These are phyloP conservation scores for Huntiella savannae DNA, from an alignment of 2,329 filamentous ascomycete species.

Conservation along the genomic window DNA sequence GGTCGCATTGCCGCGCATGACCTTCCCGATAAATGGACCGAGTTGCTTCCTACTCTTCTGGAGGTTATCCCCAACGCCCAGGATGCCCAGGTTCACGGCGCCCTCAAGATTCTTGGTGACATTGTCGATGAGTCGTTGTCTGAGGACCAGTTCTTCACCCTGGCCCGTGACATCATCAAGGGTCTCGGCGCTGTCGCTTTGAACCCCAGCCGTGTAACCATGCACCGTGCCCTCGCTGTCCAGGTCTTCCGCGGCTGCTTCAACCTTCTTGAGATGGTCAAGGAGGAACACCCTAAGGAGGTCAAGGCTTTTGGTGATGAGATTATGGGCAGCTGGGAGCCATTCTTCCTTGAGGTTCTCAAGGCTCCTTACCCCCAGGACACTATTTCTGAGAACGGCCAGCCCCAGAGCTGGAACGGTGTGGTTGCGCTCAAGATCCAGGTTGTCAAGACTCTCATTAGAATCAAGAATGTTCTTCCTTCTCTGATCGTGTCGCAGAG, in stretches of 20 bases:
- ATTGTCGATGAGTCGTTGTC: conserved; percentile 85
- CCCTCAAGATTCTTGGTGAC: conserved; percentile 71
- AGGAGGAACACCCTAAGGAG: conserved; percentile 74
- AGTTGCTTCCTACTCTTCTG: conserved; percentile 63
- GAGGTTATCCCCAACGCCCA: conserved; percentile 55
- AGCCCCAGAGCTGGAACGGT: conserved; percentile 57
- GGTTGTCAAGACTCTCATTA: conserved; percentile 82
- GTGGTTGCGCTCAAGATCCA: conserved; percentile 77
- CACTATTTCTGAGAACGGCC: conserved; percentile 23
- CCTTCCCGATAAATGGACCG: conserved; percentile 91
- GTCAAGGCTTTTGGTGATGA: conserved; percentile 83
- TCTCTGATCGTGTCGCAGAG: conserved; percentile 67
- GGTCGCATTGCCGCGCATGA: conserved; percentile 89
- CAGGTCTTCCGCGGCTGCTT: conserved; percentile 84
- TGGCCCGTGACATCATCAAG: conserved; percentile 70
- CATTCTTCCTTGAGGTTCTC: conserved; percentile 68
- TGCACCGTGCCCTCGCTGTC: conserved; percentile 66
- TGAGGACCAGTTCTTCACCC: conserved; percentile 85
- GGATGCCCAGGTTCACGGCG: conserved; percentile 71
- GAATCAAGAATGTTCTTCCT: conserved; percentile 69
- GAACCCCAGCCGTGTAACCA: conserved; percentile 53
- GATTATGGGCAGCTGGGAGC: conserved; percentile 64
- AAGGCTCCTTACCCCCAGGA: conserved; percentile 56
- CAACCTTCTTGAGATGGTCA: conserved; percentile 88
- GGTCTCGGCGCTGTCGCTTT: conserved; percentile 67